A percentile compares a stretch with the other conserved stretches of the same genome.
phyloP scores from a whole-genome alignment of 495 filamentous ascomycete genomes.

The Choiromyces venosus region DNA sequence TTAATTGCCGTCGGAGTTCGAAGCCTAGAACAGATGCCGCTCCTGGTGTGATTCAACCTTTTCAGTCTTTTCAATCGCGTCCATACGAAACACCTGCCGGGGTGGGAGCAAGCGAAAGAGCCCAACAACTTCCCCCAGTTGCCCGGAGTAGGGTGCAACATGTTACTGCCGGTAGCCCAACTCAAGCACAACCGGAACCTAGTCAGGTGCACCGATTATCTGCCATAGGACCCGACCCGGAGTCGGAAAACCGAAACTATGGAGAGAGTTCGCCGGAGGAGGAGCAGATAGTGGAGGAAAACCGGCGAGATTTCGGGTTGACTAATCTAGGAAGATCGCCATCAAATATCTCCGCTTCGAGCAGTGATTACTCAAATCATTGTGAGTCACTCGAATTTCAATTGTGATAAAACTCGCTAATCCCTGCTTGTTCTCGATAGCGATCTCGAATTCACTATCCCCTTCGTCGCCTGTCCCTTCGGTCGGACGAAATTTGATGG shows the following conservation, averaged over 20 bases:
- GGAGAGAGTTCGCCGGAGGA: neutral
- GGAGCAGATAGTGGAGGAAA: neutral
- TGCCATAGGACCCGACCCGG: neutral
- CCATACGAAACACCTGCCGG: neutral
- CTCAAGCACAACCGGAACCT: neutral
- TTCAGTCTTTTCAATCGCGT: neutral
- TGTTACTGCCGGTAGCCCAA: neutral
- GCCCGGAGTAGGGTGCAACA: neutral
- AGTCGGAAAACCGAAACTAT: neutral
- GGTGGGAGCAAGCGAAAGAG: neutral
- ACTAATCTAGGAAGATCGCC: neutral
- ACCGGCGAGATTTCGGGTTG: neutral
- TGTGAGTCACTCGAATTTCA: neutral
- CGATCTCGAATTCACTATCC: neutral
- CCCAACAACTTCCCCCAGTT: neutral
- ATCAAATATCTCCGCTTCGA: neutral
- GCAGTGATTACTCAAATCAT: conserved; percentile 1
- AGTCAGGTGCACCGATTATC: neutral
- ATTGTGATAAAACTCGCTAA: neutral
- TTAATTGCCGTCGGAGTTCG: neutral
- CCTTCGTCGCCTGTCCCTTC: neutral
- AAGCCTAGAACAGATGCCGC: neutral
- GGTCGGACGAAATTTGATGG: neutral
- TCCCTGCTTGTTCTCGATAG: neutral
- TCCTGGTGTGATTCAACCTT: neutral